phyloP scores from a whole-genome alignment of 768 basidiomycete genomes.

The Lactarius sp. region DNA sequence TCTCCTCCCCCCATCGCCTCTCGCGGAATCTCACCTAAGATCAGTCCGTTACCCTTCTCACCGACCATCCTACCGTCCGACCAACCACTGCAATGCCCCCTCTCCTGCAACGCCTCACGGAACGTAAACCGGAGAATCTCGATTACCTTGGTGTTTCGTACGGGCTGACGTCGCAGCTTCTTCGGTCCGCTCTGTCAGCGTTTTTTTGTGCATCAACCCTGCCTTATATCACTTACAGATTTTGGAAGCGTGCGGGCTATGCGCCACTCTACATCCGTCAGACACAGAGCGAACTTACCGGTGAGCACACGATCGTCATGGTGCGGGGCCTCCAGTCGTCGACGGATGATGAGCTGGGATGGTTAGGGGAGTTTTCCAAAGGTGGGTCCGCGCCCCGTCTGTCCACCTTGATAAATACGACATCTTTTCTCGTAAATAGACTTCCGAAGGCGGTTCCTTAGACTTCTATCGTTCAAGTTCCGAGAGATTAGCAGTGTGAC shows the following conservation, averaged over 20 bases:
- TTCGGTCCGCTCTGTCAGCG: constrained; percentile 46
- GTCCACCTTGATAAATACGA: background rate
- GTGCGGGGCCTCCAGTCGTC: constrained; percentile 75
- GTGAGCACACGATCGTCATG: constrained; percentile 97
- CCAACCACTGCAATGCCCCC: constrained; percentile 82
- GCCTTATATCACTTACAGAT: constrained; percentile 39
- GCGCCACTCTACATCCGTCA: constrained; percentile 91
- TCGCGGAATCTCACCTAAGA: background rate
- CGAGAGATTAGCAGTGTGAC: constrained; percentile 87
- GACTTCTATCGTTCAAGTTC: constrained; percentile 90
- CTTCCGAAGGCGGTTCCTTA: constrained; percentile 86
- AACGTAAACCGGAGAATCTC: constrained; percentile 81
- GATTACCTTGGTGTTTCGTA: constrained; percentile 98
- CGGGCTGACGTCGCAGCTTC: constrained; percentile 80
- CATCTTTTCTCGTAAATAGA: constrained; percentile 44
- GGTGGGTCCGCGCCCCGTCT: constrained; percentile 40
- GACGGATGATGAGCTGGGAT: constrained; percentile 57
- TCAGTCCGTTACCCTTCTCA: constrained; percentile 56
- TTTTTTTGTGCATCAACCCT: background rate
- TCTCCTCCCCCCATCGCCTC: background rate
- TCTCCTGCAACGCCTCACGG: constrained; percentile 82
- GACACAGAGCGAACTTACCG: constrained; percentile 90
- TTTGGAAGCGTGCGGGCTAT: constrained; percentile 95
- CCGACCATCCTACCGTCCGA: constrained; percentile 72
- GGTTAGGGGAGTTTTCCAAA: constrained; percentile 86